Evolutionary conservation across 2,329 filamentous ascomycete species (phyloP), one percentile per base, ranked within the genome.

Genomic region (Ceratocystis papillata): DNA sequence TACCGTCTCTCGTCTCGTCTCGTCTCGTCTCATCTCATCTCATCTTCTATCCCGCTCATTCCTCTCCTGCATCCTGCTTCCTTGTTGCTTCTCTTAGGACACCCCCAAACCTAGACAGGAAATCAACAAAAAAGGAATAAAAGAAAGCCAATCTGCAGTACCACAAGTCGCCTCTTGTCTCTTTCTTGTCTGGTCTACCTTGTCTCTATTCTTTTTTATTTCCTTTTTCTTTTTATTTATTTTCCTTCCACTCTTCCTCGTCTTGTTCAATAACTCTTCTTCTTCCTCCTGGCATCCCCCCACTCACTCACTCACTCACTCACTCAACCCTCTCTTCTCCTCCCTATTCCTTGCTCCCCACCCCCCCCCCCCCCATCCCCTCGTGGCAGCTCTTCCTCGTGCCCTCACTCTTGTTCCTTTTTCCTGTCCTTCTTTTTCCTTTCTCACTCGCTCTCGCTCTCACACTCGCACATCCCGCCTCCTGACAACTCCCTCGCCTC

Each of bases 191-290:
- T 15, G 28, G 53, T 15, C 10, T 28, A 20, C 62, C n/a, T 64
- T 64, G 46, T 53, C 33, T 64, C 28, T 46, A 22, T 25, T 17
- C 28, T 57, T 20, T 64, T 20, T 55, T 64, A 44, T 30, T 45
- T 50, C 25, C 28, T 45, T 46, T 65, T 30, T 65, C 20, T 65
- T 46, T 65, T 59, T 65, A n/a, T 61, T 50, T 65, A 25, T 61
- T 46, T 65, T 48, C 45, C 44, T 46, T 53, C 30, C n/a, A 33
- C 46, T 8, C 6, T 28, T 64, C 8, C 41, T 53, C 28, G 12
- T 64, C 41, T 45, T 59, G n/a, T 15, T 41, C 45, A 53, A 64
- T 30, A 53, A 53, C 25, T 45, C 25, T 17, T 33, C 25, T 17
- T 25, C 37, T 46, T 17, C 37, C 37, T 20, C 53, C 15, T 12